Conservation (phyloP, 2,329 filamentous ascomycete species). For the Diaporthe citriasiana region DNA sequence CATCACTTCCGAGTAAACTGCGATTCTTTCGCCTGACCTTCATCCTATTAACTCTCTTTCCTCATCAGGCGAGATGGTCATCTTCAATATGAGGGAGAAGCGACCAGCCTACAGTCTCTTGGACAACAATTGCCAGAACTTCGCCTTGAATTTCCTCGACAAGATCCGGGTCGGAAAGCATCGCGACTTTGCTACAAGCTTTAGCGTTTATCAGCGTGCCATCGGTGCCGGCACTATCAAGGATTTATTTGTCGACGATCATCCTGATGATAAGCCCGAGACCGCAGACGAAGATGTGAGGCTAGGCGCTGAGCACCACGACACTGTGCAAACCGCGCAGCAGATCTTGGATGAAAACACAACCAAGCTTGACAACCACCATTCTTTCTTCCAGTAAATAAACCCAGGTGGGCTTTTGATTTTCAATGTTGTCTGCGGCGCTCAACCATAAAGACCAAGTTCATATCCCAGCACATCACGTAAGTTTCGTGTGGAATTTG, state of each 20-base stretch:
- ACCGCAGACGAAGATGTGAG: conserved; percentile 44
- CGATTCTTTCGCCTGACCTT: background rate
- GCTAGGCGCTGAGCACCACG: conserved; percentile 47
- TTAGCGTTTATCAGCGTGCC: conserved; percentile 66
- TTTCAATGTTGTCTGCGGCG: background rate
- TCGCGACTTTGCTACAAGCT: conserved; percentile 66
- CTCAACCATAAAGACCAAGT: background rate
- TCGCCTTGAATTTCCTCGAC: conserved; percentile 66
- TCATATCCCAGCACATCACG: background rate
- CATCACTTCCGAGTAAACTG: conserved; percentile 21
- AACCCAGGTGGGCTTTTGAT: background rate
- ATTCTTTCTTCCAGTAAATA: conserved; percentile 43
- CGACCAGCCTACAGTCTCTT: conserved; percentile 70
- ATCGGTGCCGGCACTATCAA: conserved; percentile 64
- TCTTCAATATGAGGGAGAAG: conserved; percentile 63
- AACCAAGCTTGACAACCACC: conserved; percentile 61
- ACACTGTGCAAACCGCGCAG: conserved; percentile 63
- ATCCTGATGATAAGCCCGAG: conserved; percentile 49
- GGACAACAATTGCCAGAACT: conserved; percentile 73
- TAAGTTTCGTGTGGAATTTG: background rate
- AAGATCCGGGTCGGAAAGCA: conserved; percentile 66
- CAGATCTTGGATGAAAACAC: conserved; percentile 69
- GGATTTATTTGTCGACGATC: conserved; percentile 62
- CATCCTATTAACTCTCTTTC: background rate
- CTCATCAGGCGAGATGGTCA: conserved; percentile 63